Evolutionary conservation across 495 filamentous ascomycete species (phyloP), one percentile per base, ranked within the genome.

Genomic region (Aspergillus nanangensis): DNA sequence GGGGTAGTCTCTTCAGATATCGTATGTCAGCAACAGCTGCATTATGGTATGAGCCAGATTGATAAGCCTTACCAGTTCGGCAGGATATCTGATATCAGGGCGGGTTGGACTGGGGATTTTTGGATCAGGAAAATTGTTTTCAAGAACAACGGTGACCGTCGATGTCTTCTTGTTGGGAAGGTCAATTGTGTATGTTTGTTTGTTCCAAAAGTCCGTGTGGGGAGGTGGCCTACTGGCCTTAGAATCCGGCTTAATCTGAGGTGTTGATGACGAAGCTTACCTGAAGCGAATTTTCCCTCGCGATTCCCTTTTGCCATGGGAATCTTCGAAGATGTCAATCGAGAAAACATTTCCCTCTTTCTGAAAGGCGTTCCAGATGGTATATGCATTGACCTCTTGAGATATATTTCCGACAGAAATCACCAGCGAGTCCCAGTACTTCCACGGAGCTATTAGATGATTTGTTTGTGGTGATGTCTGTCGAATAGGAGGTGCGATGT

Each of bases 261-360:
- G 21, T 31, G 21, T 8, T 8, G 17, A 33, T 17, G 21, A 5
- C 41, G 11, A 45, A 15, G 47, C 64, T 21, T 42, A 76, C 74
- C 51, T 69, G 38, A 77, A 77, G 0, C 70, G 61, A n/a, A 77
- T 45, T 10, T 61, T 61, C 4, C 61, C 74, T 25, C 47, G 57
- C 1, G 52, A 47, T 9, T 45, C 45, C 33, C 59, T 35, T 11
- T 53, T 44, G 8, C 63, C 70, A 17, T 61, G 51, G 7, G 34
- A 27, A 42, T 72, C 60, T 29, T 70, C 67, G 23, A 62, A 71
- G 1, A 78, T 53, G 20, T 76, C 72, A 38, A 79, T 74, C 0
- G 62, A 58, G 11, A 55, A 48, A 17, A 78, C 56, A 4, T 51
- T 50, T 0, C 75, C 75, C 38, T 79, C 60, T 2, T 55, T 50